A percentile compares a stretch with the other conserved stretches of the same genome.
phyloP scores from a whole-genome alignment of 345 rosid species.

The Gossypium anomalum region DNA sequence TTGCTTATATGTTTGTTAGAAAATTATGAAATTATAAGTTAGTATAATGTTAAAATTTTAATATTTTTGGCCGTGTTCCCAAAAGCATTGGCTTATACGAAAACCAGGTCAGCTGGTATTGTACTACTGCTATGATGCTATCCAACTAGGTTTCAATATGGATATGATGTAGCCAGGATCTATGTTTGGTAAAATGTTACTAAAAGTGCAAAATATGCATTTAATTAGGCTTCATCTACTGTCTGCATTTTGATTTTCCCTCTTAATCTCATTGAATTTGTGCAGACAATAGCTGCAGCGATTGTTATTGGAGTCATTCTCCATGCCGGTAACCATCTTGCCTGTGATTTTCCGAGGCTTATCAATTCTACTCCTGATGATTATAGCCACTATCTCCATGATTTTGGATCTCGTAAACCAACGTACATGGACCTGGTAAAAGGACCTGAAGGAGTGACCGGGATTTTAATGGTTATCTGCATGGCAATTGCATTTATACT shows the following conservation, averaged over 20 bases:
- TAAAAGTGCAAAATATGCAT: background rate
- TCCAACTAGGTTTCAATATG: background rate
- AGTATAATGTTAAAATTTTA: background rate
- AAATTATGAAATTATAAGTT: too few relatives aligned
- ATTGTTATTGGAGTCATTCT: constrained; percentile 72
- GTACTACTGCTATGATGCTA: background rate
- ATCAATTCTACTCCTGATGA: constrained; percentile 20
- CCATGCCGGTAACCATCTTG: constrained; percentile 78
- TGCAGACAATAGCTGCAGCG: constrained; percentile 92
- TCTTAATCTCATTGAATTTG: constrained; percentile 15
- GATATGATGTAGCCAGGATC: background rate
- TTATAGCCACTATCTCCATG: constrained; percentile 38
- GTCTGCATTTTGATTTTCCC: background rate
- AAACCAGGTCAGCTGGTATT: background rate
- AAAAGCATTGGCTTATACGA: background rate
- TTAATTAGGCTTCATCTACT: background rate
- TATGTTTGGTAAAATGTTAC: background rate
- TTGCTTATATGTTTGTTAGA: too few relatives aligned
- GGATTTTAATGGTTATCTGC: constrained; percentile 63
- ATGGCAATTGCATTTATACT: constrained; percentile 80
- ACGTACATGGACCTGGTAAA: constrained; percentile 60
- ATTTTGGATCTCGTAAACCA: constrained; percentile 61
- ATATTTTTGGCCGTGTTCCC: background rate
- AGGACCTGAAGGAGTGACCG: constrained; percentile 73
- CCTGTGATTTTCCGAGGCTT: constrained; percentile 89